These are phyloP conservation scores for Nakazawaea ernobii DNA, from an alignment of 805 yeast species.

Conservation along the genomic window DNA sequence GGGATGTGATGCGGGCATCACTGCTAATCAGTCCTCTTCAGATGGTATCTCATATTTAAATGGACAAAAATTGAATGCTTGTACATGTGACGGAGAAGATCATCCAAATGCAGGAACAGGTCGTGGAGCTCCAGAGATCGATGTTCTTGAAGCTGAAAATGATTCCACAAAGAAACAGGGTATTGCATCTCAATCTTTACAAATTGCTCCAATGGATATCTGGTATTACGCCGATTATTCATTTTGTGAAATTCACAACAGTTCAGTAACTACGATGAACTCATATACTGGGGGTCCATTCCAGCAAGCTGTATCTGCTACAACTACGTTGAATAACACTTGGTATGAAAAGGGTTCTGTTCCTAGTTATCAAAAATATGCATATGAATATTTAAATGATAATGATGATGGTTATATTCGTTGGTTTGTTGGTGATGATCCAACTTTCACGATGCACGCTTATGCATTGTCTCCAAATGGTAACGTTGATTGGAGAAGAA, in stretches of 20 bases:
- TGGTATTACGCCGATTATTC: constrained; percentile 49
- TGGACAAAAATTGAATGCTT: constrained; percentile 37
- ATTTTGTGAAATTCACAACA: constrained; percentile 35
- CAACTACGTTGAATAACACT: constrained; percentile 35
- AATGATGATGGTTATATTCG: constrained; percentile 33
- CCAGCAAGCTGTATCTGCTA: constrained; percentile 44
- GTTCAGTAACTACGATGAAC: constrained; percentile 35
- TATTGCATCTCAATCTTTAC: constrained; percentile 44
- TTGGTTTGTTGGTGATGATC: constrained; percentile 41
- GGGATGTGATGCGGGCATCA: constrained; percentile 44
- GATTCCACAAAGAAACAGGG: constrained; percentile 29
- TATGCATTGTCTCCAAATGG: constrained; percentile 43
- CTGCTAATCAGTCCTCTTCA: constrained; percentile 41
- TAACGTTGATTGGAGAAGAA: constrained; percentile 40
- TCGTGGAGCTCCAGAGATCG: constrained; percentile 48
- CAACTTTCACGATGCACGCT: constrained; percentile 39
- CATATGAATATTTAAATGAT: constrained; percentile 36
- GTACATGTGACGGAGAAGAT: constrained; percentile 39
- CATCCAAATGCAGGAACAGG: constrained; percentile 45
- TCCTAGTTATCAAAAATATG: constrained; percentile 33
- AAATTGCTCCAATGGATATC: constrained; percentile 46
- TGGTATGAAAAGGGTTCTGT: constrained; percentile 37
- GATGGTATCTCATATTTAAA: constrained; percentile 42
- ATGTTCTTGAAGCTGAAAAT: constrained; percentile 40
- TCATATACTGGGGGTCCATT: constrained; percentile 45